Evolutionary conservation across 495 filamentous ascomycete species (phyloP).

Genomic region (Penicillium waksmanii): DNA sequence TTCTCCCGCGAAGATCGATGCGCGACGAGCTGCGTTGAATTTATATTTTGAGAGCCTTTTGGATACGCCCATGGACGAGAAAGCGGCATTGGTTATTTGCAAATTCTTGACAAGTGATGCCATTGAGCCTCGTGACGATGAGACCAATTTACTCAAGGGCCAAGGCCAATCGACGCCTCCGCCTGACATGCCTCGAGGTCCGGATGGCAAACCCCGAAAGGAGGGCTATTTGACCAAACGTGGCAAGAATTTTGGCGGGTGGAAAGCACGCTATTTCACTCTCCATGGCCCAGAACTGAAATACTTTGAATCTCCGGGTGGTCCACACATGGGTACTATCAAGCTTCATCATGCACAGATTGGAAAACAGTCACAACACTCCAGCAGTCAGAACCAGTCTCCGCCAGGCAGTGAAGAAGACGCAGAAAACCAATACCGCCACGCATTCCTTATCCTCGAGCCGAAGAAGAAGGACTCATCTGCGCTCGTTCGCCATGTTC

Average conservation of each 20-base stretch:
- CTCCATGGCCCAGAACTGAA: slow-evolving; percentile 86
- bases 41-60: slow-evolving; percentile 82
- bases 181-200: slow-evolving; percentile 48
- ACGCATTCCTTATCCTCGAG: slow-evolving; percentile 93
- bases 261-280: slow-evolving; percentile 95
- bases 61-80: slow-evolving; percentile 77
- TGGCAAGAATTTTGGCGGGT: slow-evolving; percentile 98
- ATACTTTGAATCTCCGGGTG: slow-evolving; percentile 89
- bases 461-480: slow-evolving; percentile 95
- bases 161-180: slow-evolving; percentile 40
- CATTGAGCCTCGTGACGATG: slow-evolving; percentile 74
- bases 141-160: slow-evolving; percentile 53
- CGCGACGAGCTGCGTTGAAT: slow-evolving; percentile 79
- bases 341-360: slow-evolving; percentile 91
- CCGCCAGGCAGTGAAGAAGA: slow-evolving; percentile 68
- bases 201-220: slow-evolving; percentile 71
- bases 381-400: slow-evolving; percentile 56
- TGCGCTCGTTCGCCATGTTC: slow-evolving; percentile 87
- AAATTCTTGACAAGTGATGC: slow-evolving; percentile 86
- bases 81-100: slow-evolving; percentile 80
- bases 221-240: slow-evolving; percentile 94
- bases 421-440: slow-evolving; percentile 90
- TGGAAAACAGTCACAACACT: slow-evolving; percentile 76
- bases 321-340: slow-evolving; percentile 88
- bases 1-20: slow-evolving; percentile 91